These are phyloP conservation scores for Fusarium fracticaudum DNA, from an alignment of 2,329 filamentous ascomycete species.

Conservation along the genomic window DNA sequence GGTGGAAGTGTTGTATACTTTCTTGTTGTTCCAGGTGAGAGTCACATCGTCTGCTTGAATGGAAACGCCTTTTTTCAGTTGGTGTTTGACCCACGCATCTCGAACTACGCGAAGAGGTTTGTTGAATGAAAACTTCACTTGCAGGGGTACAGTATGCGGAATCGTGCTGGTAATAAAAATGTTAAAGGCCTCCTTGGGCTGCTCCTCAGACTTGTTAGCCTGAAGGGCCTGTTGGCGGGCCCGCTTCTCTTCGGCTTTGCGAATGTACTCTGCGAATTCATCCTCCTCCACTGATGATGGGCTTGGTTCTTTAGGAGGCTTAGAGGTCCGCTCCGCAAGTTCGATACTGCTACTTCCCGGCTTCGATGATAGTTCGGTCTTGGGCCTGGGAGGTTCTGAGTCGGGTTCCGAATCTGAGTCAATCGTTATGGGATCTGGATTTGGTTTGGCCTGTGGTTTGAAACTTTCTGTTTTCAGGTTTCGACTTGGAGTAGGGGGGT, in stretches of 20 bases:
- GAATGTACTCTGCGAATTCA: conserved; percentile 58
- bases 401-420: conserved; percentile 49
- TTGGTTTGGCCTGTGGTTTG: conserved; percentile 5
- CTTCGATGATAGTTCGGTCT: neutral
- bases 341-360: conserved; percentile 27
- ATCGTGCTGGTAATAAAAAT: conserved; percentile 70
- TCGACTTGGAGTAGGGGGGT: conserved; percentile 7
- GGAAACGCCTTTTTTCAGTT: conserved; percentile 56
- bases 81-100: conserved; percentile 73
- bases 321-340: conserved; percentile 2
- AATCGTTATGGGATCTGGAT: conserved; percentile 35
- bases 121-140: conserved; percentile 70
- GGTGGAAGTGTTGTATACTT: conserved; percentile 80
- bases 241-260: conserved; percentile 50
- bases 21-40: conserved; percentile 80
- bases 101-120: conserved; percentile 75
- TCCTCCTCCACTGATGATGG: conserved; percentile 46
- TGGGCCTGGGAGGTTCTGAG: conserved; percentile 18
- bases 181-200: conserved; percentile 40
- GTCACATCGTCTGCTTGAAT: conserved; percentile 64
- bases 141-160: conserved; percentile 60
- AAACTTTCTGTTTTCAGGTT: conserved; percentile 2
- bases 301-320: conserved; percentile 1
- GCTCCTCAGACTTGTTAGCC: conserved; percentile 15
- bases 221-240: conserved; percentile 41